Evolutionary conservation across 805 yeast species (phyloP), one percentile per base, ranked within the genome.

Genomic region (Zygotorulaspora chibaensis): DNA sequence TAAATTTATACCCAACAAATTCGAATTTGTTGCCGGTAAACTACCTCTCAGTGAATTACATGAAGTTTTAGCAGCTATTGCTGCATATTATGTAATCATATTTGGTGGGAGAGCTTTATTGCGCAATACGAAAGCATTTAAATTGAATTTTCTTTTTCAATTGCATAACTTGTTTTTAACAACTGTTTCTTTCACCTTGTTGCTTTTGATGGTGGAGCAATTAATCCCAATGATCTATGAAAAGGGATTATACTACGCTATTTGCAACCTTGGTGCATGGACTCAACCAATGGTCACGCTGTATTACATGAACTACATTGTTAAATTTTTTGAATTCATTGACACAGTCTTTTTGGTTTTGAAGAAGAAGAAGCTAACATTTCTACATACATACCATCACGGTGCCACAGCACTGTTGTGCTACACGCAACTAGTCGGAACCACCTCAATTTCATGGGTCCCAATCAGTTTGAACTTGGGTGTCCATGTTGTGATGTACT

Each of bases 331-430:
- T 58, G 98, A 91, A 74, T 82, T 93, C 57, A 67, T 89, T 51
- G 99, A 91, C 65, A 91, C 99, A 23, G 78, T 89, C 13, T 89
- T 91, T 73, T 74, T 93, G 61, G 97, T 93, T 38, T 75, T 91
- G 65, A 87, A 88, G 71, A 84, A 87, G 75, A 93, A 93, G 72
- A 89, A 87, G 62, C 74, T 91, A 68, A 84, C 93, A 51, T 93
- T 91, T 64, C 75, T 91, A 66, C 99, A 91, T 70, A 88, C 96
- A 45, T 91, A 89, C 71, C 99, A 91, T 70, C 98, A 91, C 63
- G 99, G 99, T 54, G 97, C 98, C 50, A 91, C 99, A 40, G 98
- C 97, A 9, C 72, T 91, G 52, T 74, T 91, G 54, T 91, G 98
- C 70, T 91, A 81, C 79, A 86, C 95, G 39, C 98, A 91, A 72